Evolutionary conservation across 2,329 filamentous ascomycete species (phyloP), one percentile per base, ranked within the genome.

Genomic region (Fusarium staphyleae): DNA sequence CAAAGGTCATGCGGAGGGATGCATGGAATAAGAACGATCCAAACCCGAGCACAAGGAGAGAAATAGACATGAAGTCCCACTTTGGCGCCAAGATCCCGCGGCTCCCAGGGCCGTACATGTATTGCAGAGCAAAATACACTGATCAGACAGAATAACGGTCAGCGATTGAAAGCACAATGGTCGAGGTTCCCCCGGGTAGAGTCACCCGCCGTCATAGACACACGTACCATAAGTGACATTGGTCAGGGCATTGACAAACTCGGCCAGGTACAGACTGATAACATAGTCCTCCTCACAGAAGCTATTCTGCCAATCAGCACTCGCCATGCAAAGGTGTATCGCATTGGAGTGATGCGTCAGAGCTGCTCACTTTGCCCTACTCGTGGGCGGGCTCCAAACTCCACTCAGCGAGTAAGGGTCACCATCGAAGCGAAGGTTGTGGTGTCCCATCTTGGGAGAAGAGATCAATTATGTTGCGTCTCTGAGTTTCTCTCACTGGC

Each of bases 271-370:
- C 13, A 73, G 63, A 2, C 74, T 76, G 15, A 78, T 57, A n/a
- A 70, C 69, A 63, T 78, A 78, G 65, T 86, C 83, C 72, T 86
- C 71, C 45, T 75, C 73, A 39, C 73, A 75, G 42, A 75, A 75
- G 47, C 73, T 75, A 37, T 24, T 9, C 7, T 32, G 9, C 29
- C 9, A 29, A 57, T 68, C 46, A 66, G 54, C 49, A 51, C 13
- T 30, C 12, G 18, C 36, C 32, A 14, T 22, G 1, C 28, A 33
- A 15, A 37, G 19, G 26, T 34, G 40, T 19, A 32, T 12, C 14
- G 34, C 13, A 18, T n/a, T 15, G 22, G 22, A 24, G 7, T 24
- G 22, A n/a, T 16, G 10, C 13, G 28, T 34, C 47, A 43, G 30
- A 33, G 39, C 33, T 28, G 48, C 67, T 63, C 60, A 76, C 74